Evolutionary conservation across 805 yeast species (phyloP), one percentile per base, ranked within the genome.

Genomic region (Maudiozyma serrabonitensis): DNA sequence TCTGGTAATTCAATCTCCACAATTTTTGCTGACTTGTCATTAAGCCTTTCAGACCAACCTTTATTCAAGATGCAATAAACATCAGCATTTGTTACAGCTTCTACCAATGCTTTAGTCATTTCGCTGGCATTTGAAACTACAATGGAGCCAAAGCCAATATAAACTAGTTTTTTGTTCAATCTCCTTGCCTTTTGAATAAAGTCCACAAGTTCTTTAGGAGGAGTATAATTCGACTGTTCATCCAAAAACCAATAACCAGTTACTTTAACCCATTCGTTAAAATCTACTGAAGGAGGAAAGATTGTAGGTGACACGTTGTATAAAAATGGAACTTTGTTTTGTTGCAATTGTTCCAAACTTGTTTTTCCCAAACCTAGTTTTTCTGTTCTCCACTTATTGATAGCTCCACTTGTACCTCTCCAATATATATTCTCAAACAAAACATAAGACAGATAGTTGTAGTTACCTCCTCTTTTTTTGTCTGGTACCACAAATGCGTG

Each of bases 401-500:
- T 84, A 59, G 88, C 95, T 13, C 84, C 79, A 16, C 93, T 77
- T 2, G 86, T 88, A 2, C 96, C 97, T 60, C 82, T 82, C 98
- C 98, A 91, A 54, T 90, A 85, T 9, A 90, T 81, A 58, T 84
- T 89, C 59, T 91, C 98, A 69, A 90, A 91, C 69, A 91, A 79
- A 7, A 89, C 91, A 68, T 91, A 95, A 0, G 97, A 89, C 69
- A 91, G 72, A 61, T 87, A 87, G 62, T 91, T 91, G 68, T 91
- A 91, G 9, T 90, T 84, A 2, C 97, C 96, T 11, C 96, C 96
- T 63, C 84, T 77, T 61, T 84, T 87, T 66, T 87, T 95, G 52
- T 89, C 96, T 0, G 98, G 96, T 7, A 87, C 95, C 62, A 90
- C 80, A 55, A 91, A 89, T 0, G 98, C 97, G 71, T 91, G 97